phyloP scores from a whole-genome alignment of 1,139 yeast species.

The Yamadazyma atmosphaerica region DNA sequence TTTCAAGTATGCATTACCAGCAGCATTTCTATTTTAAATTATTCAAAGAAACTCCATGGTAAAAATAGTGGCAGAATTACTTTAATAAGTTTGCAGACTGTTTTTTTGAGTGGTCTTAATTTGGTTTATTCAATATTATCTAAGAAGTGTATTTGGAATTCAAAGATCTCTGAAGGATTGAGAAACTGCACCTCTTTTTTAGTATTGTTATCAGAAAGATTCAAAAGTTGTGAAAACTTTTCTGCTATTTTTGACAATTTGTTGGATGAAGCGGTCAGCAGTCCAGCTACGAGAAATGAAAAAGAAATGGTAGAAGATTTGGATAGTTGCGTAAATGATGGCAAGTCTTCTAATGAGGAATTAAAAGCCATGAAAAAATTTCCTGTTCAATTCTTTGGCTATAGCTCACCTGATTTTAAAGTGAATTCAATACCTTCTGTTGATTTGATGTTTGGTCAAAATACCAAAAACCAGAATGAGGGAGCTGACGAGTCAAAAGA shows the following conservation, averaged over 20 bases:
- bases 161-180: constrained; percentile 1
- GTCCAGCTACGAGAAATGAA: constrained; percentile 1
- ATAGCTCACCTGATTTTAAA: not conserved
- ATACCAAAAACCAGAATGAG: not conserved
- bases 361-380: not conserved
- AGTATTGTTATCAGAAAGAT: constrained; percentile 1
- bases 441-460: constrained; percentile 1
- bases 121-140: constrained; percentile 2
- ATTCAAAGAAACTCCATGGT: constrained; percentile 1
- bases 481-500: not conserved
- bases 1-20: constrained; percentile 1
- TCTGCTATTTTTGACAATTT: constrained; percentile 1
- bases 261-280: constrained; percentile 1
- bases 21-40: not conserved
- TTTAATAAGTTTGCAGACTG: not conserved
- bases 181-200: not conserved
- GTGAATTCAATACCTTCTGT: constrained; percentile 2
- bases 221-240: constrained; percentile 2
- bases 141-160: constrained; percentile 1
- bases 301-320: not conserved
- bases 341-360: not conserved
- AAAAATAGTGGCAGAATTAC: constrained; percentile 1
- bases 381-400: constrained; percentile 1
- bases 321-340: not conserved
- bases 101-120: constrained; percentile 1